phyloP scores from a whole-genome alignment of 495 filamentous ascomycete genomes.

The Saxophila tyrrhenica region DNA sequence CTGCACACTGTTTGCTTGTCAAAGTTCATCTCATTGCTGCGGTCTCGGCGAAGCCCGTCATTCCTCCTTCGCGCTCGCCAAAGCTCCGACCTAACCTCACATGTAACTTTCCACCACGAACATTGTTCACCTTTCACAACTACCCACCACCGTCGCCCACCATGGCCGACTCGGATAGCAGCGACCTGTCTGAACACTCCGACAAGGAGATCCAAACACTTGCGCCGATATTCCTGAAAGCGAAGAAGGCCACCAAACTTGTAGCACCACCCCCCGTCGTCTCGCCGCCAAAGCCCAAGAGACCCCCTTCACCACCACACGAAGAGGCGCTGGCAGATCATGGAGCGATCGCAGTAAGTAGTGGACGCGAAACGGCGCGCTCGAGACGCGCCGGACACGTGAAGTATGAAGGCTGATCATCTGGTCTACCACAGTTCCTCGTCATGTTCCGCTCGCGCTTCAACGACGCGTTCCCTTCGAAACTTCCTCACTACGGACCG shows the following conservation, averaged over 20 bases:
- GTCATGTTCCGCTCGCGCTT: slow-evolving; percentile 96
- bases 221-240: slow-evolving; percentile 17
- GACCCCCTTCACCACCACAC: slow-evolving; percentile 20
- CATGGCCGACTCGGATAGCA: slow-evolving; percentile 13
- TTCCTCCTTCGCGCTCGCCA: too few species aligned
- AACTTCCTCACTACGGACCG: slow-evolving; percentile 75
- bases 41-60: too few species aligned
- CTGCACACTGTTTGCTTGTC: too few species aligned
- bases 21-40: too few species aligned
- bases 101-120: neutral
- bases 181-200: slow-evolving; percentile 7
- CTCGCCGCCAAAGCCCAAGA: slow-evolving; percentile 16
- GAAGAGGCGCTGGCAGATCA: slow-evolving; percentile 23
- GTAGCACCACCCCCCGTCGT: slow-evolving; percentile 5
- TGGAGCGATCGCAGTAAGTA: slow-evolving; percentile 24
- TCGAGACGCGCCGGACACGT: slow-evolving; percentile 5
- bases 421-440: slow-evolving; percentile 60
- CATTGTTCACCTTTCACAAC: neutral
- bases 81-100: neutral
- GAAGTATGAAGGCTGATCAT: slow-evolving; percentile 25
- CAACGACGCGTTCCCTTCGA: slow-evolving; percentile 75
- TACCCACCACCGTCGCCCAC: neutral
- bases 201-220: slow-evolving; percentile 18
- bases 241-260: slow-evolving; percentile 16
- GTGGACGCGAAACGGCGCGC: slow-evolving; percentile 14